Base-by-base conservation (phyloP, 805 yeast species). In the Zygoascus bituminiphila region DNA sequence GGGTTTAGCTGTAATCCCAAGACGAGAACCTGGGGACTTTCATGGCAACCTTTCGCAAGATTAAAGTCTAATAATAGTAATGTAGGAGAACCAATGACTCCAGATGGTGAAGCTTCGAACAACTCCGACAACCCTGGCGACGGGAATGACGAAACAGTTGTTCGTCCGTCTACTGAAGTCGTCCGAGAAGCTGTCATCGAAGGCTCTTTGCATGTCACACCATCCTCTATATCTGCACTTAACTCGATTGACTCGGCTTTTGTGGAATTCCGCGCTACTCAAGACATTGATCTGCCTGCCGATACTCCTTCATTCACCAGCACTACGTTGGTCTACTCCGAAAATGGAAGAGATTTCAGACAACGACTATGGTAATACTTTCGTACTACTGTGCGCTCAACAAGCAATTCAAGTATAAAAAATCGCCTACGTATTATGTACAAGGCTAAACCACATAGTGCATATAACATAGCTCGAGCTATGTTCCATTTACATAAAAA, bases 1-100 rank as follows among this genome's bases (percentile, higher is more conserved):
- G 57, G 57, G 4, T n/a, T 35, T 10, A 45, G 53, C 17, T 47
- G 54, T 5, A 45, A 46, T 5, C 57, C 59, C 14, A 42, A 9
- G n/a, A 22, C 15, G 8, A 10, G 33, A 12, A 8, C 4, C 12
- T 41, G 44, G 44, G 44, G 44, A 3, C 44, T 41, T 7, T 24
- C 44, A 10, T 41, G 44, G 44, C 20, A 25, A 12, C 36, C 44
- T 8, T 41, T 41, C 15, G 31, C 35, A 15, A 26, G 22, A 25
- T 20, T 14, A 2, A 25, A 36, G 5, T 17, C 20, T 19, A 19
- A 36, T 5, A 20, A 36, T 36, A n/a, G n/a, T n/a, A 29, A 2
- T 15, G 33, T 29, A 2, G 33, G 33, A 12, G 33, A 29, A 15
- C 33, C 33, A 29, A 29, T 29, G 33, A 15, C 5, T n/a, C 39